Evolutionary conservation across 2,329 filamentous ascomycete genomes (phyloP), one percentile per base, ranked within the genome.

Genomic region (Phoma sp.): DNA sequence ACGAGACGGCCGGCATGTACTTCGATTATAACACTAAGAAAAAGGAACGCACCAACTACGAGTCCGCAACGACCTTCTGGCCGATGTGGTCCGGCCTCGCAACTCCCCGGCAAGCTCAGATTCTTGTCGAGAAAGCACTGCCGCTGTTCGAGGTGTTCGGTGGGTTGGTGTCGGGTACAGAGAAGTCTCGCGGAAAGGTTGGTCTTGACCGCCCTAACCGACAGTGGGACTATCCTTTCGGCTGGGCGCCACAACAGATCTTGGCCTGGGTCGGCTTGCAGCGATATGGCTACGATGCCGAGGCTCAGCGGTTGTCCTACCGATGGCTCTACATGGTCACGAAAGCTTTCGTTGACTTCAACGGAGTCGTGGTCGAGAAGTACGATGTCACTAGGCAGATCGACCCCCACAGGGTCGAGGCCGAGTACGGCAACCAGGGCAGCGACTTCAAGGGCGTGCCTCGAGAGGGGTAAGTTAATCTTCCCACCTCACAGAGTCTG

Each of bases 301-400:
- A 97, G 58, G 92, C 92, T 1, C 90, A 96, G 78, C 84, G 92
- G 31, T 78, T 99, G 61, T 90, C 92, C 0, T 99, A 99, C 78
- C 92, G 95, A 76, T 99, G 95, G 95, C 80, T 97, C 48, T 96
- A 93, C 75, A 98, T 98, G 94, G 92, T 97, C 69, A 97, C 92
- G 55, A 97, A 96, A 78, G 93, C 95, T 0, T 98, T 98, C 78
- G 93, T 97, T 57, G 94, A 99, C 75, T 98, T 94, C 82, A 98
- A 98, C 72, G 95, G 95, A 35, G 92, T 97, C 8, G 94, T 99
- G 1, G 95, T 98, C 6, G 95, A 99, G 78, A 99, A 99, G 80
- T 99, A 99, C 79, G 91, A 99, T 76, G 95, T 99, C 57, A 98
- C 94, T 19, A 82, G 91, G 52, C 88, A 90, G 5, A 87, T 93